Base-by-base conservation (phyloP, 768 basidiomycete species). In the Tylopilus rubrobrunneus region DNA sequence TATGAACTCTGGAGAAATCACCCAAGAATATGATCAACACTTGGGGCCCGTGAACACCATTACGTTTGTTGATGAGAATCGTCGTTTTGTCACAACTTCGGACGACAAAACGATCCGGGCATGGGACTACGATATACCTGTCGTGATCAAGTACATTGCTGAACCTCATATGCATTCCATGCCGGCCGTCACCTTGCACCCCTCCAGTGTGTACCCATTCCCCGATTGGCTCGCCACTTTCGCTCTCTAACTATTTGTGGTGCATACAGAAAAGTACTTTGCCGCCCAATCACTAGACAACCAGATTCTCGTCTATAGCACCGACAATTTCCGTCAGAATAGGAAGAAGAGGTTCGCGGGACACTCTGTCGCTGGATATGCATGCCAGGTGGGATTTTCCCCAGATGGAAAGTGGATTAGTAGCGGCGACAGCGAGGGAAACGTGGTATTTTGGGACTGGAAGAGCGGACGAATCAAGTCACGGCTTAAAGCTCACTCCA, bases 151-250 rank as follows among this genome's bases (percentile, higher is more conserved):
- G 72, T 97, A 98, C 70, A 98, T 98, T 55, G 96, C 97, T 19
- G 97, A 99, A 71, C 97, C 97, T 4, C 86, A 93, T 67, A 98
- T 99, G 97, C 95, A 99, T 73, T 97, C 93, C 17, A 98, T 99
- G 95, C 97, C 97, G 7, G 91, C 97, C 17, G 95, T 98, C 45
- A 95, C 94, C 6, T 73, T 96, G 27, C 94, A 98, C 70, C 96
- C 97, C 23, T 95, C 85, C 52, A 89, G 96, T 98, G 68, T 52
- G 93, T 83, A 39, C 28, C 49, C 12, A 36, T 56, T 55, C 45
- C 36, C 25, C 57, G 23, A 52, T 54, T 62, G 45, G 11, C 41
- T 15, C 5, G 7, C 27, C 11, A 37, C 50, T 34, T 7, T 46
- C 17, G 28, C 36, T 17, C n/a, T 48, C 48, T 41, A 49, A 62